Evolutionary conservation across 345 rosid species (phyloP).

Genomic region (Dipteronia sinensis): DNA sequence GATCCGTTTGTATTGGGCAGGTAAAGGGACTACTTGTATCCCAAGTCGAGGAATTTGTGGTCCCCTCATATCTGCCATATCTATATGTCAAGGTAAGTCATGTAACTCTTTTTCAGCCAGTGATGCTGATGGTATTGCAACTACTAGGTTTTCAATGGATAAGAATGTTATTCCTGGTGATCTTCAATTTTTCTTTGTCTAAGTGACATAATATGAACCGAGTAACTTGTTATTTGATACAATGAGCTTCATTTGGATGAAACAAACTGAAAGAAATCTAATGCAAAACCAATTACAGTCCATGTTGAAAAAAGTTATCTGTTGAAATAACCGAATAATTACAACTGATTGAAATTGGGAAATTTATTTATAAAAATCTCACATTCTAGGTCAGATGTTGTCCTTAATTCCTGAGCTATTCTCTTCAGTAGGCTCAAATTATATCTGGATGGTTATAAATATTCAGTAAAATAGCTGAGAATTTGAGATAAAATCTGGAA

Average conservation of each 20-base stretch:
- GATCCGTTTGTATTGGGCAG: conserved; percentile 28
- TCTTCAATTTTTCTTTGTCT: no score
- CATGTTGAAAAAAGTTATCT: not conserved
- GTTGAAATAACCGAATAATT: not conserved
- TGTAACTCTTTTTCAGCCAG: not conserved
- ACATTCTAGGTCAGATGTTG: no score
- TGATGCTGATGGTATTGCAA: no score
- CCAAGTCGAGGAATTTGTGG: conserved; percentile 44
- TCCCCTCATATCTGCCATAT: conserved; percentile 50
- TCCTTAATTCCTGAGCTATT: not conserved
- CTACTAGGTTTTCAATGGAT: no score
- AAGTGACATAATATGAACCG: not conserved
- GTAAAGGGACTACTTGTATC: conserved; percentile 44
- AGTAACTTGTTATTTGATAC: not conserved
- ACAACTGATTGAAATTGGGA: not conserved
- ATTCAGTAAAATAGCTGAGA: not conserved
- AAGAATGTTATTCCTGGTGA: no score
- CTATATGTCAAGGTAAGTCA: conserved; percentile 35
- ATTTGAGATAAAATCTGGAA: not conserved
- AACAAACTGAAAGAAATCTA: not conserved
- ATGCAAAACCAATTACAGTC: not conserved
- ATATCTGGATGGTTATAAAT: not conserved
- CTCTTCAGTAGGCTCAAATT: not conserved
- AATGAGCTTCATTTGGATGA: not conserved
- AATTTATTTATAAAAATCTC: not conserved